These are phyloP conservation scores for Talaromyces pinophilus DNA, from an alignment of 2,329 filamentous ascomycete genomes.

Conservation along the genomic window DNA sequence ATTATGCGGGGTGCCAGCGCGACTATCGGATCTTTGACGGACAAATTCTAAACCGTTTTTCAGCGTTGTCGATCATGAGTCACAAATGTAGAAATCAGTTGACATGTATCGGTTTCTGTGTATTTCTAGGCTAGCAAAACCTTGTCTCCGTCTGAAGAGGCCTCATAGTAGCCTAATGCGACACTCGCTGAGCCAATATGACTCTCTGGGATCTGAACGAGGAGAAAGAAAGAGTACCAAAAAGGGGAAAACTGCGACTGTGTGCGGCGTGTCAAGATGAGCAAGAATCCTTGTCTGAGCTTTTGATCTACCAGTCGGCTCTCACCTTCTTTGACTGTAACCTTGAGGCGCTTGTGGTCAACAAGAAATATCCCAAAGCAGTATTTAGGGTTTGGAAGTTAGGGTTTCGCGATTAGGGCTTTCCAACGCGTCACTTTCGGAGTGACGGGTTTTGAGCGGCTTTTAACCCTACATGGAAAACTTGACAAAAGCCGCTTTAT, in stretches of 20 bases:
- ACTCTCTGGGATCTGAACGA: not conserved
- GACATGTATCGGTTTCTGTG: not conserved
- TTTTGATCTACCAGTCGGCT: not conserved
- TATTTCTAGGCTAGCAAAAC: not conserved
- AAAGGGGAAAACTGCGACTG: not conserved
- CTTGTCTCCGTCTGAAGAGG: not conserved
- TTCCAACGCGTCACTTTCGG: not conserved
- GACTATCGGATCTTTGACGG: not conserved
- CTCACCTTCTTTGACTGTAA: not conserved
- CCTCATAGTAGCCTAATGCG: not conserved
- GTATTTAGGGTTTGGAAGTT: slow-evolving; percentile 1
- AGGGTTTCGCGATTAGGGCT: slow-evolving; percentile 7
- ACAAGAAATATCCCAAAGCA: not conserved
- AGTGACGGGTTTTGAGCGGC: slow-evolving; percentile 8
- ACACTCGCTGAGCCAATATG: not conserved
- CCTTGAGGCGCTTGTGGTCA: not conserved
- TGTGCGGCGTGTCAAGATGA: not conserved
- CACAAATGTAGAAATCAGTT: not conserved
- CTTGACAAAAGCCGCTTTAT: slow-evolving; percentile 4
- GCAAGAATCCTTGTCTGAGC: not conserved
- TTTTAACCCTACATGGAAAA: not conserved
- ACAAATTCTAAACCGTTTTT: not conserved
- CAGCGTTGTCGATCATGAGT: not conserved
- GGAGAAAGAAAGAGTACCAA: not conserved
- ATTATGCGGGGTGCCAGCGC: not conserved